A percentile compares a stretch with the other conserved stretches of the same genome.
phyloP scores from a whole-genome alignment of 345 rosid species.

The Odontarrhena argentea region DNA sequence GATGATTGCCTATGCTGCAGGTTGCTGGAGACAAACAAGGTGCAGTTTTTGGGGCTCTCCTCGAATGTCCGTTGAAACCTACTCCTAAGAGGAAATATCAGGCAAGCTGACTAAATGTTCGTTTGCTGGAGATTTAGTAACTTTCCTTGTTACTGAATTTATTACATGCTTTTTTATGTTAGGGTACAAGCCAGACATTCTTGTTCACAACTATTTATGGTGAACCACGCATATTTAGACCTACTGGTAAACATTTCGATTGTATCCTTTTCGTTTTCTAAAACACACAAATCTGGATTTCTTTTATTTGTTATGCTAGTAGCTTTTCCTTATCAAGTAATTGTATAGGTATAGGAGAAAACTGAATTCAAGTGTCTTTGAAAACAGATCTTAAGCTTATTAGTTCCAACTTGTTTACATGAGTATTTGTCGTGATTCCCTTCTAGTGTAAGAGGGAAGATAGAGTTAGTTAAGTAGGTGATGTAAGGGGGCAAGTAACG shows the following conservation, averaged over 20 bases:
- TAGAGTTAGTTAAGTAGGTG: background rate
- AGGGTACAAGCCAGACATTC: slow-evolving; percentile 86
- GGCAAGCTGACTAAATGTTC: slow-evolving; percentile 41
- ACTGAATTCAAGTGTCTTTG: slow-evolving; percentile 4
- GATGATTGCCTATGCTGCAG: slow-evolving; percentile 42
- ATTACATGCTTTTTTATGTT: slow-evolving; percentile 17
- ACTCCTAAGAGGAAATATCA: slow-evolving; percentile 92
- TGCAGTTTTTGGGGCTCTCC: slow-evolving; percentile 79
- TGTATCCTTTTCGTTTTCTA: background rate
- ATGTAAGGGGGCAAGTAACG: slow-evolving; percentile 21
- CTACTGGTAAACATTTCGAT: slow-evolving; percentile 65
- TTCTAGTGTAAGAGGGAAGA: slow-evolving; percentile 9
- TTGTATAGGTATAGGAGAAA: background rate
- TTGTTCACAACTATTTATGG: slow-evolving; percentile 91
- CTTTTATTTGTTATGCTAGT: no score
- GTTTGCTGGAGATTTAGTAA: background rate
- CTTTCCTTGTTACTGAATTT: slow-evolving; percentile 3
- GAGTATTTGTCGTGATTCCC: background rate
- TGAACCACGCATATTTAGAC: slow-evolving; percentile 85
- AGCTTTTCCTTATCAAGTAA: background rate
- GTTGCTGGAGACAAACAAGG: slow-evolving; percentile 84
- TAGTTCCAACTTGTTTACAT: slow-evolving; percentile 5
- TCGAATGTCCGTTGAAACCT: slow-evolving; percentile 80
- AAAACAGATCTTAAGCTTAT: background rate
- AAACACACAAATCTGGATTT: background rate